Percentiles rank a stretch among this genome's conserved stretches.
These are phyloP conservation scores for Lodderomyces elongisporus DNA, from an alignment of 1,139 yeast genomes.

Conservation along the genomic window DNA sequence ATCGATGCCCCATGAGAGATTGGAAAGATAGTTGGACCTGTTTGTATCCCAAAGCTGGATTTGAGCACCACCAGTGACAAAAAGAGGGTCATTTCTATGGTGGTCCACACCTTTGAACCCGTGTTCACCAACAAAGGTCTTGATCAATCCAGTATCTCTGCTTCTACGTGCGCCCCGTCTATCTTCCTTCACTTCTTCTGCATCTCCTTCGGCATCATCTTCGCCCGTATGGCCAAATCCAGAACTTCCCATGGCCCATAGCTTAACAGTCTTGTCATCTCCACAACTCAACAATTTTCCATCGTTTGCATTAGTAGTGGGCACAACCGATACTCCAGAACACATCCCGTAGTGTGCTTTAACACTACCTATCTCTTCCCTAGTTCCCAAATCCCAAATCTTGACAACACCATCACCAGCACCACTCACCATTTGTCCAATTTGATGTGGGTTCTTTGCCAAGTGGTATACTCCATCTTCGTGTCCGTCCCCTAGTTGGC, in stretches of 20 bases:
- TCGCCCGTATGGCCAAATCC: conserved; percentile 35
- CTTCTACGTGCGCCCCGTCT: too few relatives aligned
- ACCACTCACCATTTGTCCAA: conserved; percentile 81
- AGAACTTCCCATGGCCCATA: conserved; percentile 60
- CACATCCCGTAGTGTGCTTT: conserved; percentile 92
- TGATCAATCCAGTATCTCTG: conserved; percentile 52
- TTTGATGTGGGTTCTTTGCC: conserved; percentile 68
- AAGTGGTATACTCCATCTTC: conserved; percentile 91
- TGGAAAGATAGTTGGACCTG: conserved; percentile 69
- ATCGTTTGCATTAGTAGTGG: conserved; percentile 33
- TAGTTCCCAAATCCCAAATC: conserved; percentile 79
- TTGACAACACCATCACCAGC: conserved; percentile 94
- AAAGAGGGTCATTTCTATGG: conserved; percentile 65
- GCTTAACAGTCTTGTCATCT: conserved; percentile 80
- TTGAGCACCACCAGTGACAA: conserved; percentile 89
- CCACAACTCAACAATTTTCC: conserved; percentile 73
- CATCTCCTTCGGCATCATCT: conserved; percentile 18
- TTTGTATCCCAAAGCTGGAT: conserved; percentile 88
- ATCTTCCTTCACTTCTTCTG: conserved; percentile 26
- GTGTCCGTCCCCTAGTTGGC: conserved; percentile 93
- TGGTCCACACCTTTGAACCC: conserved; percentile 85
- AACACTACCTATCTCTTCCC: conserved; percentile 70
- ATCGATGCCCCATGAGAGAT: conserved; percentile 95
- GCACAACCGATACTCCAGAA: conserved; percentile 79
- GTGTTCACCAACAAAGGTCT: conserved; percentile 79